phyloP scores from a whole-genome alignment of 257 asterid species.

The Nicotiana undulata region DNA sequence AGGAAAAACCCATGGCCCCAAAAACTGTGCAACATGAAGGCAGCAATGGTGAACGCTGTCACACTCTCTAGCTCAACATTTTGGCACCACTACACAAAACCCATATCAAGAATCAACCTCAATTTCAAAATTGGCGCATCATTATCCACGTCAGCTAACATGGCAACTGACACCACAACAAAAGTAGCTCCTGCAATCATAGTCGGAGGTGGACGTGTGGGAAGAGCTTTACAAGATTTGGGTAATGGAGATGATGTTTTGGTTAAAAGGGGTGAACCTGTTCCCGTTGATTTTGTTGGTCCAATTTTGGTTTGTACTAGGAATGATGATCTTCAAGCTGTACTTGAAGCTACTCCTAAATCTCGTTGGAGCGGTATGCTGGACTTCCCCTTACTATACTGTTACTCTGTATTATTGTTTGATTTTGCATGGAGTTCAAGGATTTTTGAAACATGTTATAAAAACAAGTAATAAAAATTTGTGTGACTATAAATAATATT shows the following conservation, averaged over 20 bases:
- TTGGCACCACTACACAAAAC: conserved; percentile 24
- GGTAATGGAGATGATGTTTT: conserved; percentile 71
- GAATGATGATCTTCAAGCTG: conserved; percentile 89
- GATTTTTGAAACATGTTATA: too few species aligned
- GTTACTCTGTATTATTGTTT: not conserved
- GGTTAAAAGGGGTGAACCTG: conserved; percentile 78
- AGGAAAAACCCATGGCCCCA: conserved; percentile 35
- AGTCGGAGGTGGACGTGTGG: conserved; percentile 97
- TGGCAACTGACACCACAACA: conserved; percentile 36
- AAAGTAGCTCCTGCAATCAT: conserved; percentile 76
- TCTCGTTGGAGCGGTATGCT: conserved; percentile 85
- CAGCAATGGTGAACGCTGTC: conserved; percentile 32
- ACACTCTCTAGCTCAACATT: conserved; percentile 45
- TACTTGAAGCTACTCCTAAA: conserved; percentile 75
- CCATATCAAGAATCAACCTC: conserved; percentile 26
- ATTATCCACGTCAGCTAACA: conserved; percentile 31
- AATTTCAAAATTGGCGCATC: conserved; percentile 32
- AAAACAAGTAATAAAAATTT: too few species aligned
- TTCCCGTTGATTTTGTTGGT: conserved; percentile 71
- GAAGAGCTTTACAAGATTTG: conserved; percentile 81
- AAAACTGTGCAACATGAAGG: conserved; percentile 14
- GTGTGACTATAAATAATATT: too few species aligned
- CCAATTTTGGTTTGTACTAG: conserved; percentile 92
- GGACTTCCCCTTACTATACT: not conserved
- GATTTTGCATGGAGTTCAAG: too few species aligned